Evolutionary conservation across 176 grass and related monocot species (phyloP).

Genomic region (Oryza australiensis): DNA sequence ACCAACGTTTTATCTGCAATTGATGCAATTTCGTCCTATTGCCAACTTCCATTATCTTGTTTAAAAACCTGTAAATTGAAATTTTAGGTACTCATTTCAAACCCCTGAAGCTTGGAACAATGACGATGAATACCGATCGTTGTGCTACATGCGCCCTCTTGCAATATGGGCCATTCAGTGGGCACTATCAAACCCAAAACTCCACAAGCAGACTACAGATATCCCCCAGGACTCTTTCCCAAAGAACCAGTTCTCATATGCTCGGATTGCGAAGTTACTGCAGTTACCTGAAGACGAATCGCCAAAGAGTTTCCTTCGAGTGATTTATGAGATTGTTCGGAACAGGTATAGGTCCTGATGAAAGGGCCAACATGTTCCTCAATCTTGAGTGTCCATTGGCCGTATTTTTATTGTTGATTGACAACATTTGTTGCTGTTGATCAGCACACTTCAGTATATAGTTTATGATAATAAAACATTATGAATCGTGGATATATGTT

Average conservation of each 20-base stretch:
- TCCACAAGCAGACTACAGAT: slow-evolving; percentile 42
- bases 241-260: slow-evolving; percentile 60
- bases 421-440: not conserved
- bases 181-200: slow-evolving; percentile 71
- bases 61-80: slow-evolving; percentile 1
- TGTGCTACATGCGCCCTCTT: slow-evolving; percentile 97
- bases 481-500: not conserved
- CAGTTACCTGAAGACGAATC: slow-evolving; percentile 67
- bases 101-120: slow-evolving; percentile 98
- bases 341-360: slow-evolving; percentile 56
- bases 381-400: not conserved
- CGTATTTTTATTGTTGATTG: slow-evolving; percentile 33
- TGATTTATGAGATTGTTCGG: slow-evolving; percentile 77
- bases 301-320: slow-evolving; percentile 57
- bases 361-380: not conserved
- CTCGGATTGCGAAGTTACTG: slow-evolving; percentile 71
- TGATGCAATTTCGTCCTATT: slow-evolving; percentile 3
- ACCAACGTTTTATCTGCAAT: not conserved
- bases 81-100: slow-evolving; percentile 84
- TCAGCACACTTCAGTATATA: not conserved
- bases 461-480: slow-evolving; percentile 3
- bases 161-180: slow-evolving; percentile 96
- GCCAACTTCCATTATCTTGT: not conserved
- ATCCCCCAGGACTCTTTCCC: slow-evolving; percentile 40
- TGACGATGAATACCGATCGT: slow-evolving; percentile 68